Percentiles rank a stretch among this genome's conserved stretches.
These are phyloP conservation scores for Pisolithus thermaeus DNA, from an alignment of 1,284 basidiomycete genomes.

Conservation along the genomic window DNA sequence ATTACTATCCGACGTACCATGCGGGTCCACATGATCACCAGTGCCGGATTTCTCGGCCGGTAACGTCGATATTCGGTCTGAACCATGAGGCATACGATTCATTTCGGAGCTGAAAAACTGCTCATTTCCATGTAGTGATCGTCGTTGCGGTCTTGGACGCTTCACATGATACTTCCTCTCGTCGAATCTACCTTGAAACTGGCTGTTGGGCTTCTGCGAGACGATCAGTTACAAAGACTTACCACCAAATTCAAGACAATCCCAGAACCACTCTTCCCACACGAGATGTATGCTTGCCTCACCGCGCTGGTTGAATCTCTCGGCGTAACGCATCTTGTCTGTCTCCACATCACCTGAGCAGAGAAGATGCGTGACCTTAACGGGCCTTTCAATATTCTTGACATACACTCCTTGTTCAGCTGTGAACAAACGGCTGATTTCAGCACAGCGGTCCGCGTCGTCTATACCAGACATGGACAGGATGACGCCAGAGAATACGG, in stretches of 20 bases:
- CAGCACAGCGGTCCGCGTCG: slow-evolving; percentile 44
- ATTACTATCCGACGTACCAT: slow-evolving; percentile 10
- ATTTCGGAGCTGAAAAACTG: neutral
- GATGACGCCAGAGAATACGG: slow-evolving; percentile 57
- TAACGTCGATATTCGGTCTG: slow-evolving; percentile 13
- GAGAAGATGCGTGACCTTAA: slow-evolving; percentile 62
- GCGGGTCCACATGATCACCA: slow-evolving; percentile 10
- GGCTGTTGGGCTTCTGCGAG: neutral
- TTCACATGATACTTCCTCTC: slow-evolving; percentile 55
- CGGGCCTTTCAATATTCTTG: slow-evolving; percentile 60
- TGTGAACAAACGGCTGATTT: slow-evolving; percentile 52
- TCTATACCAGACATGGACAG: slow-evolving; percentile 66
- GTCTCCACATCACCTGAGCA: slow-evolving; percentile 44
- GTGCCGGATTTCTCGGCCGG: slow-evolving; percentile 14
- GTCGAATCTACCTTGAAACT: slow-evolving; percentile 35
- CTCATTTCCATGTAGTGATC: slow-evolving; percentile 30
- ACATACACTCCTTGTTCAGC: slow-evolving; percentile 52
- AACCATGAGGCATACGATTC: slow-evolving; percentile 7
- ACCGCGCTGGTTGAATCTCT: slow-evolving; percentile 58
- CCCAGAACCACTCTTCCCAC: slow-evolving; percentile 88
- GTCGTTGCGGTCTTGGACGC: slow-evolving; percentile 53
- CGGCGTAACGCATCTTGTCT: slow-evolving; percentile 65
- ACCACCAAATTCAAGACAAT: slow-evolving; percentile 67
- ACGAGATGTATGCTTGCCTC: slow-evolving; percentile 66
- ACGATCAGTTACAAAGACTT: slow-evolving; percentile 8